These are phyloP conservation scores for Schizonepeta tenuifolia DNA, from an alignment of 257 asterid species.

Conservation along the genomic window DNA sequence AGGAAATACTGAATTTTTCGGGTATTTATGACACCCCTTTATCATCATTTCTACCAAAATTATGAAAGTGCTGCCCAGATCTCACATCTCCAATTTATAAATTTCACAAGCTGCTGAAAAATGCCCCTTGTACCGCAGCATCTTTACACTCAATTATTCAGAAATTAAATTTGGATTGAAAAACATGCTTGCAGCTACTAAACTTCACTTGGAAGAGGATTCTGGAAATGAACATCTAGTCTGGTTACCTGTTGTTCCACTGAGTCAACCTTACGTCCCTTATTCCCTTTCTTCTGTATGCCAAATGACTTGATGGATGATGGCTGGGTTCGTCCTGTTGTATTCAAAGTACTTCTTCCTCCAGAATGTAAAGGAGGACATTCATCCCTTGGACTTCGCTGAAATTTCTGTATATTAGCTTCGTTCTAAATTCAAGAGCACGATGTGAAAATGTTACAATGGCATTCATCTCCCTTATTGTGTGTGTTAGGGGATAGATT, in stretches of 20 bases:
- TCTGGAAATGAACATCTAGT: neutral
- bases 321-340: conserved; percentile 47
- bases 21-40: neutral
- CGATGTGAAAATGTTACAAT: neutral
- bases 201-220: neutral
- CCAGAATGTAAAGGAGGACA: conserved; percentile 46
- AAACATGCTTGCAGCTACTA: neutral
- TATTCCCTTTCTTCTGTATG: conserved; percentile 58
- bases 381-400: conserved; percentile 43
- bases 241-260: conserved; percentile 60
- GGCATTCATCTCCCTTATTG: neutral
- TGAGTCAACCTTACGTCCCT: conserved; percentile 46
- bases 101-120: neutral
- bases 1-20: neutral
- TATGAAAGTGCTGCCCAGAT: neutral
- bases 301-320: conserved; percentile 50
- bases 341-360: conserved; percentile 38
- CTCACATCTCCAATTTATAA: neutral
- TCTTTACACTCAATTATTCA: conserved; percentile 1
- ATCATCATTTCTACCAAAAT: neutral
- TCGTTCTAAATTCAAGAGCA: conserved; percentile 39
- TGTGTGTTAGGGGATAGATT: neutral
- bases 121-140: neutral
- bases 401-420: conserved; percentile 37
- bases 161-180: too few species aligned